These are phyloP conservation scores for Penicillium sp. DNA, from an alignment of 2,329 filamentous ascomycete genomes.

Conservation along the genomic window DNA sequence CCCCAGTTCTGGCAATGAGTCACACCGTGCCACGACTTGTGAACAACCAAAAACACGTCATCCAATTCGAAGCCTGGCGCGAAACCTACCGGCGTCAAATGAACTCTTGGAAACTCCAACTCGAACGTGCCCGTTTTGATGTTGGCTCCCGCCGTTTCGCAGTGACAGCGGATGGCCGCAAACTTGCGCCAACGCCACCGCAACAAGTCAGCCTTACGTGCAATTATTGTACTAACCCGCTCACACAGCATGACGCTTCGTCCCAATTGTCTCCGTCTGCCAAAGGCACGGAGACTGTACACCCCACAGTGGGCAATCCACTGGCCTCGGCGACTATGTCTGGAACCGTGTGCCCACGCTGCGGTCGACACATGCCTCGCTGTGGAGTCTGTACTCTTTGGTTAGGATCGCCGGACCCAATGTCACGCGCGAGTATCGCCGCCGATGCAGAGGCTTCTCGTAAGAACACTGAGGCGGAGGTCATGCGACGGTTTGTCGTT, in stretches of 20 bases:
- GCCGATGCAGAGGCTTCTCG: constrained; percentile 33
- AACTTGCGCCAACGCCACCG: constrained; percentile 51
- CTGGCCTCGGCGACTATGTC: constrained; percentile 38
- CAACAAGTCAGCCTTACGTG: constrained; percentile 61
- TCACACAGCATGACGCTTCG: constrained; percentile 50
- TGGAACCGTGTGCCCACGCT: constrained; percentile 61
- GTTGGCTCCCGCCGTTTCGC: constrained; percentile 58
- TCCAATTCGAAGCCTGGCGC: constrained; percentile 61
- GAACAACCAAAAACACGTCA: constrained; percentile 52
- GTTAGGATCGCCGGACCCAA: constrained; percentile 60
- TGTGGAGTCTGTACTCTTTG: constrained; percentile 64
- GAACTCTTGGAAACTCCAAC: constrained; percentile 62
- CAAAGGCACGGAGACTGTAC: constrained; percentile 33
- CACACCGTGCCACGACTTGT: constrained; percentile 61
- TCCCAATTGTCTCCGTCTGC: constrained; percentile 29
- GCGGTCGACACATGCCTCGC: constrained; percentile 63
- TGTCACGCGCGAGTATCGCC: constrained; percentile 40
- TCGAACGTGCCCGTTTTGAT: constrained; percentile 61
- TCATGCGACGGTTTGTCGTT: constrained; percentile 57
- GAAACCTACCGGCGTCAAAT: constrained; percentile 62
- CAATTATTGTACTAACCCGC: constrained; percentile 59
- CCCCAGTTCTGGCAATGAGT: constrained; percentile 61
- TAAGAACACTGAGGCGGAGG: constrained; percentile 40
- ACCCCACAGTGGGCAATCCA: constrained; percentile 38
- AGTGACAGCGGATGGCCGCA: constrained; percentile 51